phyloP scores from a whole-genome alignment of 2,329 filamentous ascomycete species.

The Aureobasidium sp. region DNA sequence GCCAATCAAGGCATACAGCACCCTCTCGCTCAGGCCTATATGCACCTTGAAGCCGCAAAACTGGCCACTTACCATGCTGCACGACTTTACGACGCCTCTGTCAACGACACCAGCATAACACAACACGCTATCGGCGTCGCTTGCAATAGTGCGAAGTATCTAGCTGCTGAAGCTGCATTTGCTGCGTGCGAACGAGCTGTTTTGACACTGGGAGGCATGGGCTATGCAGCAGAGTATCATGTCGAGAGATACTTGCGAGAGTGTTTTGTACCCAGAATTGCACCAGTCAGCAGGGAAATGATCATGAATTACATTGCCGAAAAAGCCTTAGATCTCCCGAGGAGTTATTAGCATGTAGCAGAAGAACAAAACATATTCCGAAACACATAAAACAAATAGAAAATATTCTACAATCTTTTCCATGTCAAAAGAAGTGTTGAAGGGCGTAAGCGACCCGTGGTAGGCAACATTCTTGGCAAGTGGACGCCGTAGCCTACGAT shows the following conservation, averaged over 20 bases:
- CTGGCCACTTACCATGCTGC: slow-evolving; percentile 56
- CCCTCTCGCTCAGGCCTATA: slow-evolving; percentile 58
- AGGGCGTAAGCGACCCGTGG: too few relatives aligned
- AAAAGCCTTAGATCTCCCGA: slow-evolving; percentile 55
- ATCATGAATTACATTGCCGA: slow-evolving; percentile 13
- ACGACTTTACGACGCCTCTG: slow-evolving; percentile 48
- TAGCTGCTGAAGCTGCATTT: slow-evolving; percentile 56
- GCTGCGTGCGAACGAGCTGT: slow-evolving; percentile 54
- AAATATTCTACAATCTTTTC: too few relatives aligned
- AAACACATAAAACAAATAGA: too few relatives aligned
- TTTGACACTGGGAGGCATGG: slow-evolving; percentile 55
- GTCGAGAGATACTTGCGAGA: slow-evolving; percentile 55
- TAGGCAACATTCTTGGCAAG: too few relatives aligned
- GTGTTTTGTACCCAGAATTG: slow-evolving; percentile 53
- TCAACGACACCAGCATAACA: slow-evolving; percentile 33
- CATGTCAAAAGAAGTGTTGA: too few relatives aligned
- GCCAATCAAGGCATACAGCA: slow-evolving; percentile 61
- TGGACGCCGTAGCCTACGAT: too few relatives aligned
- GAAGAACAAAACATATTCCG: too few relatives aligned
- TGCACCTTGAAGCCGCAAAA: slow-evolving; percentile 56
- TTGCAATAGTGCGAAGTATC: slow-evolving; percentile 51
- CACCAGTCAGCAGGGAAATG: slow-evolving; percentile 48
- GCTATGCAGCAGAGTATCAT: slow-evolving; percentile 57
- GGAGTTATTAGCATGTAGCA: slow-evolving; percentile 56
- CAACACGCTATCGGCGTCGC: slow-evolving; percentile 47